phyloP scores from a whole-genome alignment of 371 early-diverging fungal genomes.

The Basidiobolus meristosporus region DNA sequence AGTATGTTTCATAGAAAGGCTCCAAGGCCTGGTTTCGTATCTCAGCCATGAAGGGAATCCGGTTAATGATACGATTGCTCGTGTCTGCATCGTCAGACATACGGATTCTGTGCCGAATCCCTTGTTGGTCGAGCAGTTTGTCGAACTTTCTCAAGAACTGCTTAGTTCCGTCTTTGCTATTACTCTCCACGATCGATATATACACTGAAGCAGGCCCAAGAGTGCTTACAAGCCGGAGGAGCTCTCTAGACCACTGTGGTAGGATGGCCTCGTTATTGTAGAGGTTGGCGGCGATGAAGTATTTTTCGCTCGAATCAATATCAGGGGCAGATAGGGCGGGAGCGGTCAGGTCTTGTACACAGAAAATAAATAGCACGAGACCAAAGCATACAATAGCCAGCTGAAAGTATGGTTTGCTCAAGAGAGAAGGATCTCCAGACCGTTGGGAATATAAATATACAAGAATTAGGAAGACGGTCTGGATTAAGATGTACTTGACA shows the following conservation, averaged over 20 bases:
- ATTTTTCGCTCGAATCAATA: background rate
- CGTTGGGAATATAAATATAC: no score
- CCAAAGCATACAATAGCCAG: no score
- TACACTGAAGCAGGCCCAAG: slow-evolving; percentile 6
- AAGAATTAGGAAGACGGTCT: no score
- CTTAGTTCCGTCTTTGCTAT: slow-evolving; percentile 9
- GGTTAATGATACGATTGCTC: slow-evolving; percentile 2
- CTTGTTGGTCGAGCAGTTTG: background rate
- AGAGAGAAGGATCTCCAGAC: no score
- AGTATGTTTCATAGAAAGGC: slow-evolving; percentile 2
- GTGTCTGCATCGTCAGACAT: slow-evolving; percentile 1
- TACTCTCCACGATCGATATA: slow-evolving; percentile 11
- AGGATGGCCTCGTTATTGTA: slow-evolving; percentile 10
- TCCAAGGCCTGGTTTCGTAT: slow-evolving; percentile 9
- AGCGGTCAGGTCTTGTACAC: no score
- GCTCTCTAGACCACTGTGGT: slow-evolving; percentile 6
- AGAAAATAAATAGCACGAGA: no score
- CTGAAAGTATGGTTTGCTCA: no score
- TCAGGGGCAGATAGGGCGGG: no score
- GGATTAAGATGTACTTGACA: no score
- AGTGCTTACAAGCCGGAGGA: slow-evolving; percentile 5
- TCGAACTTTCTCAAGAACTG: slow-evolving; percentile 2
- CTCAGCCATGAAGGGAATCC: slow-evolving; percentile 4
- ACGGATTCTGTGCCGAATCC: slow-evolving; percentile 6
- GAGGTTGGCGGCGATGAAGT: slow-evolving; percentile 11